phyloP scores from a whole-genome alignment of 2,329 filamentous ascomycete species.

The Alternaria burnsii region DNA sequence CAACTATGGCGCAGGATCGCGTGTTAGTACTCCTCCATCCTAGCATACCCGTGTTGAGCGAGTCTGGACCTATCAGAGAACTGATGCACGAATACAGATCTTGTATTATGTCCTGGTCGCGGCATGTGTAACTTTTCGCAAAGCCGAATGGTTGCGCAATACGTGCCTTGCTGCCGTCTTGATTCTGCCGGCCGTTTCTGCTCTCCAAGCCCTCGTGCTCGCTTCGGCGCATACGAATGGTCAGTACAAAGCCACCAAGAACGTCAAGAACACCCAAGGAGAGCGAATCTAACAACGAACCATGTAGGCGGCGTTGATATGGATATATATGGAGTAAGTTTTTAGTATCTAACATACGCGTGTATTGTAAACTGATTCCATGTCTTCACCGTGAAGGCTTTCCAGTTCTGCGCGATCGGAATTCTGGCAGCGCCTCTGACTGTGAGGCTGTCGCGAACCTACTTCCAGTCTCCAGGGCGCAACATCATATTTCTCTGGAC shows the following conservation, averaged over 20 bases:
- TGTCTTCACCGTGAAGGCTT: conserved; percentile 52
- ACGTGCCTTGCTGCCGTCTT: conserved; percentile 68
- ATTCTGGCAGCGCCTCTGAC: conserved; percentile 71
- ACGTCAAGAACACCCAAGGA: conserved; percentile 6
- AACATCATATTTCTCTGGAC: conserved; percentile 75
- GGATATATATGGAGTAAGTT: conserved; percentile 66
- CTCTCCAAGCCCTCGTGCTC: conserved; percentile 70
- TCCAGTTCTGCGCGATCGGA: conserved; percentile 72
- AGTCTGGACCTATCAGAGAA: conserved; percentile 15
- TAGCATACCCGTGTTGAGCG: neutral
- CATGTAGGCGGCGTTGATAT: conserved; percentile 68
- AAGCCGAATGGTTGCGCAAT: conserved; percentile 68
- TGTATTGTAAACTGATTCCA: neutral
- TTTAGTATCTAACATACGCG: neutral
- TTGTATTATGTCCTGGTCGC: conserved; percentile 66
- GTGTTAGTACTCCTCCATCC: conserved; percentile 52
- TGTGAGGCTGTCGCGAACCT: conserved; percentile 68
- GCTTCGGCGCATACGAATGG: conserved; percentile 66
- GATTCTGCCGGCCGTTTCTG: conserved; percentile 70
- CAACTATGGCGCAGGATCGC: conserved; percentile 65
- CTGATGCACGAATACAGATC: conserved; percentile 52
- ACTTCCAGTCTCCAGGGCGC: conserved; percentile 69
- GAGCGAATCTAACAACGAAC: conserved; percentile 16
- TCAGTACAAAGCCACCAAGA: conserved; percentile 47
- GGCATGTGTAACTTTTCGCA: conserved; percentile 69